Evolutionary conservation across 345 rosid species (phyloP), one percentile per base, ranked within the genome.

Genomic region (Gossypium anomalum): DNA sequence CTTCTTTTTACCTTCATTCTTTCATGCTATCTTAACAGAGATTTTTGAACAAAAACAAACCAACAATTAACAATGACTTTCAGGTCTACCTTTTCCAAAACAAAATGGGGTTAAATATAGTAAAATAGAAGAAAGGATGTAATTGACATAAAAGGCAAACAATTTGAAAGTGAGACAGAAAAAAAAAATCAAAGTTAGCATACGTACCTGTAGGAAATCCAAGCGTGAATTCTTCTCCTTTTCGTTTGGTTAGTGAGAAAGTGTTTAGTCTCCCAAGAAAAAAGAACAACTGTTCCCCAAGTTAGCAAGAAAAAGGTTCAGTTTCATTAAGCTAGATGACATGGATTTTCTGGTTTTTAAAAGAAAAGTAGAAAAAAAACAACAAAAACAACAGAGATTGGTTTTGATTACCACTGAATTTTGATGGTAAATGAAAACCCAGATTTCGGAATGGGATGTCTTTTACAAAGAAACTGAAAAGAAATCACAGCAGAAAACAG

Each of bases 161-260:
- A 47, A 15, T 9, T 15, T 68, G 43, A 11, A 66, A 45, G 70
- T 45, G 25, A 22, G 41, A 4, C 5, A 34, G 38, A 34, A 34
- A 34, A 1, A 20, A 56, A 19, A 22, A 20, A 2, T 51, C 3
- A 15, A 51, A 69, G 23, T 29, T 9, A 17, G 0, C 7, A 8
- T 9, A 69, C 73, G 13, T 69, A 51, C 60, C 59, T 2, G 11
- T 25, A 12, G 4, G 11, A 53, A 34, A 2, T 19, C 19, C 49
- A 15, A 23, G 44, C 43, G 2, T 9, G 9, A n/a, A 12, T 1
- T 20, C 22, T 12, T 44, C 70, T 45, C 15, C 58, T 27, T 8
- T 57, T 25, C 8, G 59, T 69, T 69, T 69, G 45, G 72, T 22
- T 0, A 2, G 49, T 70, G 61, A 70, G 74, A 19, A 70, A 25